phyloP scores from a whole-genome alignment of 768 basidiomycete species.

The Tylopilus rubrobrunneus region DNA sequence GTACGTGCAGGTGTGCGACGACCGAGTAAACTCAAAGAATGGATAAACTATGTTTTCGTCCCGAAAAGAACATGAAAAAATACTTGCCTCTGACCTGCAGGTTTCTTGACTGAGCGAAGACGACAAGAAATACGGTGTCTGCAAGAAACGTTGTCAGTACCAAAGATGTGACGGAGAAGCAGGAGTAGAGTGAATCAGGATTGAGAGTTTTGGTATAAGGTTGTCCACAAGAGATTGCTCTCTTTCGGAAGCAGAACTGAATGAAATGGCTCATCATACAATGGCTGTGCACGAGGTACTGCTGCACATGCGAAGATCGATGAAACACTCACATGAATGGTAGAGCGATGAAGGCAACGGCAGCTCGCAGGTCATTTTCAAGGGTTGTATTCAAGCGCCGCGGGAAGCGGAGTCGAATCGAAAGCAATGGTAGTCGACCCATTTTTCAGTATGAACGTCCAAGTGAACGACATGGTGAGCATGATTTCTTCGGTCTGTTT shows the following conservation, averaged over 20 bases:
- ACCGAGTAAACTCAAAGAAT: slow-evolving; percentile 65
- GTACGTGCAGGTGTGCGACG: slow-evolving; percentile 30
- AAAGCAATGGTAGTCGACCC: not conserved
- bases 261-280: slow-evolving; percentile 46
- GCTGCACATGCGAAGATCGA: not conserved
- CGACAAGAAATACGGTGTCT: slow-evolving; percentile 4
- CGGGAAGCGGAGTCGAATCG: slow-evolving; percentile 15
- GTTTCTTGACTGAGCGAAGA: not conserved
- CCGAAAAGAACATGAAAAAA: slow-evolving; percentile 11
- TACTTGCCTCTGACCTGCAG: not conserved
- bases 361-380: not conserved
- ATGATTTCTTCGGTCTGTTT: slow-evolving; percentile 1
- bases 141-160: slow-evolving; percentile 1
- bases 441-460: not conserved
- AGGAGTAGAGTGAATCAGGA: slow-evolving; percentile 37
- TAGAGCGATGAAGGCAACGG: not conserved
- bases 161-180: not conserved
- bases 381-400: slow-evolving; percentile 30
- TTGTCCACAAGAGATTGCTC: slow-evolving; percentile 74
- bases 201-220: slow-evolving; percentile 43
- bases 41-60: slow-evolving; percentile 83
- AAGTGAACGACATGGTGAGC: slow-evolving; percentile 31
- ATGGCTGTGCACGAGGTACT: not conserved
- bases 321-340: slow-evolving; percentile 14
- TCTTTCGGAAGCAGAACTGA: slow-evolving; percentile 88